Base-by-base conservation (phyloP, 2,329 filamentous ascomycete genomes). In the Hymenoscyphus scutula region DNA sequence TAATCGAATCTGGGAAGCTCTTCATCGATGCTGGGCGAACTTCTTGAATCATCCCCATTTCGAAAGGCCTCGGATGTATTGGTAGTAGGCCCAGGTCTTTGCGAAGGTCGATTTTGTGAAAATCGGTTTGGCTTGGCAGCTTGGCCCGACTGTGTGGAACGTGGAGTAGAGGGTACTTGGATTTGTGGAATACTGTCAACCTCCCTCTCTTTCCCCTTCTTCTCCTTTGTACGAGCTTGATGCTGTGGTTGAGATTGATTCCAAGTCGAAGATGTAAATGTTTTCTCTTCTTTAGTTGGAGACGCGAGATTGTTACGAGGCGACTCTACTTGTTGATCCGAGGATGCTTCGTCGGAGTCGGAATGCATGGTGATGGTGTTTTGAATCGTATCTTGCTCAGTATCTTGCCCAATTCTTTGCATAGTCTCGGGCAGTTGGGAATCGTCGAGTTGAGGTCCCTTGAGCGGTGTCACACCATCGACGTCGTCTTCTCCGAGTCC, bases 1-100 rank as follows among this genome's bases (percentile, higher is more conserved):
- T 30, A 56, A 56, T 56, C 54, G 23, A 56, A 56, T 92, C 82
- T 34, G 97, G 87, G 10, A 17, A 56, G 32, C 27, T 54, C 25
- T 17, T 32, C 53, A 27, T 54, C 29, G 23, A 29, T 51, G 19
- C 45, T 51, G 11, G 45, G 45, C 45, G 45, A 51, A 25, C 45
- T 23, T 23, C 19, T 51, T 51, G 19, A 51, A 51, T 23, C 19
- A 4, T 51, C 45, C 19, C 23, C 45, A 25, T 51, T 51, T 51
- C 10, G 19, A 25, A 25, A 25, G 30, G n/a, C 27, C 11, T 59
- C 38, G 27, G 45, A 51, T 51, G 19, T 25, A 51, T 51, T 37
- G 34, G 34, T 37, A 37, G 13, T 37, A 37, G 34, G 17, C 45
- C 2, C 13, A 17, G 34, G 34, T 41, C 38, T 23, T 27, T 34